phyloP scores from a whole-genome alignment of 495 filamentous ascomycete species.

The Podospora comata region DNA sequence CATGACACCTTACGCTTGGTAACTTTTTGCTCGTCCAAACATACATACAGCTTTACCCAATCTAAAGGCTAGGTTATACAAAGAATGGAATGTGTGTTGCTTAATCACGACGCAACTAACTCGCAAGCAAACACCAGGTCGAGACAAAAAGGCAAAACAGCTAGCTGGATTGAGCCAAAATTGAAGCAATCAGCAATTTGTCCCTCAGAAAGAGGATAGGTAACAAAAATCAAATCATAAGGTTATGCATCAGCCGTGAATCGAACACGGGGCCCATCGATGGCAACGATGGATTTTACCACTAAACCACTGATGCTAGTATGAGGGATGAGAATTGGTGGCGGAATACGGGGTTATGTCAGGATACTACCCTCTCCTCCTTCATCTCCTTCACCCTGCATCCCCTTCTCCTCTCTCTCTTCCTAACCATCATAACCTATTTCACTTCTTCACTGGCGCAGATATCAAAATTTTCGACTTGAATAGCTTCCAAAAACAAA shows the following conservation, averaged over 20 bases:
- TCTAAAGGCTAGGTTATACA: too few species aligned
- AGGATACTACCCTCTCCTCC: background rate
- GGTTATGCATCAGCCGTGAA: conserved; percentile 45
- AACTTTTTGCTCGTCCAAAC: too few species aligned
- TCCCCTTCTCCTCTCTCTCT: background rate
- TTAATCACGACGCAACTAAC: too few species aligned
- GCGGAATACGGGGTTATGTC: background rate
- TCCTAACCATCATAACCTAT: background rate
- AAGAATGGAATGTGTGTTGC: too few species aligned
- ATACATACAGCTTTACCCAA: too few species aligned
- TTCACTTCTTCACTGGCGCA: background rate
- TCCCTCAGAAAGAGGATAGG: too few species aligned
- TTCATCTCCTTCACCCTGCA: background rate
- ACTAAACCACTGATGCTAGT: conserved; percentile 45
- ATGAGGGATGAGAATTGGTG: background rate
- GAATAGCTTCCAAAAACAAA: background rate
- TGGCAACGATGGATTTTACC: conserved; percentile 55
- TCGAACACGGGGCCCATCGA: conserved; percentile 54
- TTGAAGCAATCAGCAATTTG: too few species aligned
- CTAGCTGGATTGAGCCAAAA: too few species aligned
- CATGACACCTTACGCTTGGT: too few species aligned
- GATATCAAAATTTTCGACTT: background rate
- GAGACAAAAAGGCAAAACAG: too few species aligned
- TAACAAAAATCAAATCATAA: background rate
- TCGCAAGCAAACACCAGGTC: too few species aligned